Conservation (phyloP, 192 early-diverging fungal species). For the Funneliformis mosseae region DNA sequence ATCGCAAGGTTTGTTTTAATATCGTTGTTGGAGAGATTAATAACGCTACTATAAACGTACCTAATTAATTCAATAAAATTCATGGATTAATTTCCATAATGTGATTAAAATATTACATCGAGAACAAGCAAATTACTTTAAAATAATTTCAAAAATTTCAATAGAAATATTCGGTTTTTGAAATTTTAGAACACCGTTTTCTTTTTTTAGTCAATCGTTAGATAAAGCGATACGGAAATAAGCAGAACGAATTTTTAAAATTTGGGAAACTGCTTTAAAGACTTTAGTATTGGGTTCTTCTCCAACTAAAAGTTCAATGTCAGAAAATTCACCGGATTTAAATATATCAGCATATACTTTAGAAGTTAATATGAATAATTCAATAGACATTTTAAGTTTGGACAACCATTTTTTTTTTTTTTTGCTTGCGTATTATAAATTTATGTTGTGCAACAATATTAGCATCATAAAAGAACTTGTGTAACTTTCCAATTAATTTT, state of each 20-base stretch:
- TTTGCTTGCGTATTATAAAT: too few relatives aligned
- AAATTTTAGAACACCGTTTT: not conserved
- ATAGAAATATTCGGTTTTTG: not conserved
- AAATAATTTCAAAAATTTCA: not conserved
- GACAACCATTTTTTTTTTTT: too few relatives aligned
- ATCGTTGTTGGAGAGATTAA: not conserved
- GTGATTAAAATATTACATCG: not conserved
- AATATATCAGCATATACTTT: not conserved
- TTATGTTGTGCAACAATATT: too few relatives aligned
- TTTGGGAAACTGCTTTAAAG: not conserved
- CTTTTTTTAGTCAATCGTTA: not conserved
- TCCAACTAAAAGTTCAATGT: not conserved
- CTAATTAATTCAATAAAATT: not conserved
- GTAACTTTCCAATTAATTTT: too few relatives aligned
- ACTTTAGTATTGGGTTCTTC: not conserved
- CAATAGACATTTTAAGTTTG: not conserved
- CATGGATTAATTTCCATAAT: not conserved
- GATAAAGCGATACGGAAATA: not conserved
- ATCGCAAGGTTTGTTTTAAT: not conserved
- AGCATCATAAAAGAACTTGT: too few relatives aligned
- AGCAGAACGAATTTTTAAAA: not conserved
- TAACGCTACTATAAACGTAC: not conserved
- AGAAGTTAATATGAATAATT: not conserved
- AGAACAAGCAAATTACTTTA: not conserved
- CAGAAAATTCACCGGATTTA: not conserved